phyloP scores from a whole-genome alignment of 2,329 filamentous ascomycete genomes.

The Dothidotthia symphoricarpi region DNA sequence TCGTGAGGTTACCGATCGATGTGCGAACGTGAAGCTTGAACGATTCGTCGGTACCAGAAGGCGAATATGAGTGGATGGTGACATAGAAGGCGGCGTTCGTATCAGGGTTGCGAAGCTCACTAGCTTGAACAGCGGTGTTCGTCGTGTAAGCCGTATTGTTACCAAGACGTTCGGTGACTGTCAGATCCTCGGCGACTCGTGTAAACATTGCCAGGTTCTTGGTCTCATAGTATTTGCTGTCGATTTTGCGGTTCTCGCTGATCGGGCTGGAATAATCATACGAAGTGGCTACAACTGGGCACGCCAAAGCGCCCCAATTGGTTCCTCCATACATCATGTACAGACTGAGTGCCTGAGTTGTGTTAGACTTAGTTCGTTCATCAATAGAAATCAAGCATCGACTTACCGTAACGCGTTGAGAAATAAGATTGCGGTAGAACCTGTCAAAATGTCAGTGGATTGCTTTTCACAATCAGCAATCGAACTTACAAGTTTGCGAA shows the following conservation, averaged over 20 bases:
- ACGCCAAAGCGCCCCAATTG: constrained; percentile 60
- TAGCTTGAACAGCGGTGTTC: constrained; percentile 53
- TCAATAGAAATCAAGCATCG: too few species aligned
- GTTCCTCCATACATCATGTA: constrained; percentile 68
- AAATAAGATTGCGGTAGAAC: constrained; percentile 63
- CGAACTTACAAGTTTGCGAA: constrained; percentile 55
- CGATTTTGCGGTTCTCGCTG: constrained; percentile 57
- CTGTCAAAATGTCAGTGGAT: too few species aligned
- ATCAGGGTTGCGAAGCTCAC: constrained; percentile 59
- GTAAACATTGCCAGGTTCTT: constrained; percentile 62
- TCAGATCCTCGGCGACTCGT: constrained; percentile 56
- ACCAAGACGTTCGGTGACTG: constrained; percentile 52
- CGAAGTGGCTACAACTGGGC: constrained; percentile 58
- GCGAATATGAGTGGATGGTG: constrained; percentile 55
- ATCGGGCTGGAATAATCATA: constrained; percentile 66
- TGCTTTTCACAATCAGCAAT: too few species aligned
- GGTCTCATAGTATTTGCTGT: constrained; percentile 62
- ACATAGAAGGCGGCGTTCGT: constrained; percentile 61
- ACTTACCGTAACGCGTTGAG: constrained; percentile 52
- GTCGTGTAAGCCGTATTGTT: constrained; percentile 54
- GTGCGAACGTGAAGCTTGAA: constrained; percentile 59
- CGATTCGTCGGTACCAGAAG: constrained; percentile 50
- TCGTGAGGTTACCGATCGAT: constrained; percentile 53
- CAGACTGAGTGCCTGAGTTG: constrained; percentile 51
- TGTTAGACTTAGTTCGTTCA: too few species aligned